Percentiles rank a stretch among this genome's conserved stretches.
Evolutionary conservation across 306 rosid species (phyloP).

Genomic region (Vigna nakashimae): DNA sequence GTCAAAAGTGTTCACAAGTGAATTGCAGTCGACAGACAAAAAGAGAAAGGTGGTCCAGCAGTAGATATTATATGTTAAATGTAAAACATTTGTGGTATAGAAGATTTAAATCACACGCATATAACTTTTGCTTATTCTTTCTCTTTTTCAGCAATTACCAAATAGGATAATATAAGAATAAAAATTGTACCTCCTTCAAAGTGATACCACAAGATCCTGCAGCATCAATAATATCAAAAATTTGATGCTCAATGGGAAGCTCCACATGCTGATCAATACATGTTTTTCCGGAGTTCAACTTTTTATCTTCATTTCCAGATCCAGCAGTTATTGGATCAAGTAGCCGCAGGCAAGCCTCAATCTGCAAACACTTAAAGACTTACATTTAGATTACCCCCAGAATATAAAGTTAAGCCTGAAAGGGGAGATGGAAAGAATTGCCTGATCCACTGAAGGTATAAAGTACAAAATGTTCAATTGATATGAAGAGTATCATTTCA

Average conservation of each 20-base stretch:
- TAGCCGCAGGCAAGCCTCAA: slow-evolving; percentile 56
- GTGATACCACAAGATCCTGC: slow-evolving; percentile 75
- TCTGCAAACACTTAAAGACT: slow-evolving; percentile 39
- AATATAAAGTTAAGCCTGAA: not conserved
- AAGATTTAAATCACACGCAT: not conserved
- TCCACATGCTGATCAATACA: slow-evolving; percentile 73
- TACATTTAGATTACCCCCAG: not conserved
- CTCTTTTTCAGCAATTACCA: slow-evolving; percentile 17
- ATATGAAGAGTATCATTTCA: slow-evolving; percentile 7
- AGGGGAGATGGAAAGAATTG: not conserved
- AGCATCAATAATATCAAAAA: slow-evolving; percentile 75
- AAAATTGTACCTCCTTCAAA: slow-evolving; percentile 67
- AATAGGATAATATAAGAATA: slow-evolving; percentile 34
- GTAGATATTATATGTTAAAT: not conserved
- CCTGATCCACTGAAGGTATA: not conserved
- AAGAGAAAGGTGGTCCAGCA: not conserved
- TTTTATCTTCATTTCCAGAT: slow-evolving; percentile 55
- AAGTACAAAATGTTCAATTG: slow-evolving; percentile 9
- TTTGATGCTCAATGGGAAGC: slow-evolving; percentile 78
- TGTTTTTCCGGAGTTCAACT: slow-evolving; percentile 55
- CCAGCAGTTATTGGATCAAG: slow-evolving; percentile 54
- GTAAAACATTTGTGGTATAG: not conserved
- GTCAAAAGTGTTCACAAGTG: not conserved
- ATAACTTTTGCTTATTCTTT: not conserved
- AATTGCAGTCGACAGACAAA: not conserved